phyloP scores from a whole-genome alignment of 768 basidiomycete species.

The Russula dissimulans region DNA sequence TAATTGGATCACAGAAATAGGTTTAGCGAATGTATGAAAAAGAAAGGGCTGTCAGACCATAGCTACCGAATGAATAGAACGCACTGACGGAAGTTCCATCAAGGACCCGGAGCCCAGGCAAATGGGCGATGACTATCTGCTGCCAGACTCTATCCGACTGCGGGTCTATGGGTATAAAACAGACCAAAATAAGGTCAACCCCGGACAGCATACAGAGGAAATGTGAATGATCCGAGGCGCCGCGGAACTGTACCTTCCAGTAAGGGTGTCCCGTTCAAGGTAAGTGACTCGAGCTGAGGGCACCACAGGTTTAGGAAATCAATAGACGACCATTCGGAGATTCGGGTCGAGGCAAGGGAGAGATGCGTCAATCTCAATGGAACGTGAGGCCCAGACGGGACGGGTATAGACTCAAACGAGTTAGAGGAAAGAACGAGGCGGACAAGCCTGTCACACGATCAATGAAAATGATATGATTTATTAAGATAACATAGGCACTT shows the following conservation, averaged over 20 bases:
- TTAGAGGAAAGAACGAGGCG: conserved; percentile 64
- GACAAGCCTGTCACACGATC: conserved; percentile 38
- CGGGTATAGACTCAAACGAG: conserved; percentile 29
- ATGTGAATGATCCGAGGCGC: neutral
- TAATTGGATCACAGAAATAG: neutral
- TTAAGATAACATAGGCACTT: neutral
- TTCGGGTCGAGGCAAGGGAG: conserved; percentile 50
- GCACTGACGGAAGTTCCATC: conserved; percentile 55
- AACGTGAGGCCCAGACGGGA: conserved; percentile 24
- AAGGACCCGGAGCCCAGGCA: conserved; percentile 51
- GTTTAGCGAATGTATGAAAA: neutral
- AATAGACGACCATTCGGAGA: conserved; percentile 52
- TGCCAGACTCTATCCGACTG: conserved; percentile 36
- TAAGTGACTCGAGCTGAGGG: conserved; percentile 53
- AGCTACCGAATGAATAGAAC: neutral
- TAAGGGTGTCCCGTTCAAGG: conserved; percentile 56
- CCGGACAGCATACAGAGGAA: neutral
- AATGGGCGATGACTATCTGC: conserved; percentile 55
- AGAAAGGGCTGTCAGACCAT: neutral
- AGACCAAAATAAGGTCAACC: neutral
- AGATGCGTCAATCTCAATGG: conserved; percentile 43
- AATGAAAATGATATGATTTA: neutral
- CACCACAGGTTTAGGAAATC: conserved; percentile 63
- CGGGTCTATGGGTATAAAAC: conserved; percentile 26
- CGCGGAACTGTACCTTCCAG: conserved; percentile 37